Percentiles rank a stretch among this genome's conserved stretches.
Conservation (phyloP, 129 eudicot genomes). For the Helianthus annuus region HanXRQr2.0-SUNRISE NC_035443.2:143018585-143019084, state of each 20-base stretch:
- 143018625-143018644: slow-evolving; percentile 55
- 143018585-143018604: slow-evolving; percentile 42
- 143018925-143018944: slow-evolving; percentile 44
- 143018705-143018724: slow-evolving; percentile 58
- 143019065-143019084: background rate
- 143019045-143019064: too few relatives aligned
- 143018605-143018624: slow-evolving; percentile 27
- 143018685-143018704: slow-evolving; percentile 27
- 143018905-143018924: slow-evolving; percentile 37
- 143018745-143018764: slow-evolving; percentile 50
- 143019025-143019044: too few relatives aligned
- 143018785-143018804: slow-evolving; percentile 57
- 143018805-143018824: slow-evolving; percentile 40
- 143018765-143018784: slow-evolving; percentile 48
- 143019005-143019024: too few relatives aligned
- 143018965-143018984: too few relatives aligned
- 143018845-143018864: slow-evolving; percentile 54
- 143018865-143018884: slow-evolving; percentile 55
- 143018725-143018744: slow-evolving; percentile 50
- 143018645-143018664: slow-evolving; percentile 43
- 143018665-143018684: background rate
- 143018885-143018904: slow-evolving; percentile 38
- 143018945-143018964: slow-evolving; percentile 32
- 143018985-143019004: too few relatives aligned
- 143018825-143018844: slow-evolving; percentile 37